A percentile compares a stretch with the other conserved stretches of the same genome.
phyloP scores from a whole-genome alignment of 2,329 filamentous ascomycete genomes.

The Epichloe amarillans region DNA sequence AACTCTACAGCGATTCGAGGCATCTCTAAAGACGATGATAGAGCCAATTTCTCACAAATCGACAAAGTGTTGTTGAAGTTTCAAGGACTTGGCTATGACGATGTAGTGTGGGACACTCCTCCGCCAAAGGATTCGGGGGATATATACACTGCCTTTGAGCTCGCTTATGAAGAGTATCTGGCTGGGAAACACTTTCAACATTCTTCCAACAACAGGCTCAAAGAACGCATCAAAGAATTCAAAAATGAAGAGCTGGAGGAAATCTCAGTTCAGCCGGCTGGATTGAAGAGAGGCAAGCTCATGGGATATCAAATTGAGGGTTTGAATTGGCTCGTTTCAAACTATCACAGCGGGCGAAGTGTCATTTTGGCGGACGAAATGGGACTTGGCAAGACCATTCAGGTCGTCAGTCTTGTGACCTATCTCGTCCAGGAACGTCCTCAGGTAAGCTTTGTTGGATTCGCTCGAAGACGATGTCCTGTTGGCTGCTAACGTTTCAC shows the following conservation, averaged over 20 bases:
- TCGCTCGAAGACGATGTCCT: neutral
- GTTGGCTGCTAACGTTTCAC: constrained; percentile 7
- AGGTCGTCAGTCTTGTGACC: constrained; percentile 72
- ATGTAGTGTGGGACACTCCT: constrained; percentile 78
- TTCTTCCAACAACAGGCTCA: constrained; percentile 45
- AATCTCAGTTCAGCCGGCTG: constrained; percentile 57
- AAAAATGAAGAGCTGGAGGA: constrained; percentile 55
- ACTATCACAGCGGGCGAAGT: constrained; percentile 71
- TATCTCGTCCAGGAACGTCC: constrained; percentile 55
- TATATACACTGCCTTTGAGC: constrained; percentile 66
- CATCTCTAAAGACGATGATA: constrained; percentile 53
- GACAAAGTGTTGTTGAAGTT: constrained; percentile 74
- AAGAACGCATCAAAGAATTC: constrained; percentile 53
- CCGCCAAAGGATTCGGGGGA: constrained; percentile 50
- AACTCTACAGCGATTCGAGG: constrained; percentile 31
- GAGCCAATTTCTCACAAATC: constrained; percentile 59
- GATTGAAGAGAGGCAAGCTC: constrained; percentile 63
- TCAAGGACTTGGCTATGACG: constrained; percentile 81
- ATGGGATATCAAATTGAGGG: constrained; percentile 93
- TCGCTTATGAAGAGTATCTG: constrained; percentile 78
- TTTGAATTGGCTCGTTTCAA: constrained; percentile 88
- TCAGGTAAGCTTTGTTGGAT: constrained; percentile 20
- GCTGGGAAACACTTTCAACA: constrained; percentile 56
- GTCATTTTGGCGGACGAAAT: constrained; percentile 94
- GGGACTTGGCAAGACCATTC: constrained; percentile 95